Base-by-base conservation (phyloP, 177 flowering plant species). In the Vitis hybrid region DNA sequence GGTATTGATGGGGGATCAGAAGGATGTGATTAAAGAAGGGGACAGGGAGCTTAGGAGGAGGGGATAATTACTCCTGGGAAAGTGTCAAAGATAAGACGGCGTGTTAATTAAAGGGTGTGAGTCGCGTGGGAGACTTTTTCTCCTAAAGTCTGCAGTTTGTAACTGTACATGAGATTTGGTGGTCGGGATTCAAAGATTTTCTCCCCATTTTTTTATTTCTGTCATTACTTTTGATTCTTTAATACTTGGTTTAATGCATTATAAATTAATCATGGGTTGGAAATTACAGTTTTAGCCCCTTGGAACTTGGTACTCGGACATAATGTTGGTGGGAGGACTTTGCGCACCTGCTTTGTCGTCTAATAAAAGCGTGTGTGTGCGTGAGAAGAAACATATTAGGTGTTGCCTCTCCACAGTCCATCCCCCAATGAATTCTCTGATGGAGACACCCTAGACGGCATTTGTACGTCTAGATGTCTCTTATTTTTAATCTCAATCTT, bases 161-260 rank as follows among this genome's bases (percentile, higher is more conserved):
- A 13, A 71, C 77, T 71, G 81, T 74, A 18, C 73, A 15, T 52
- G 45, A 72, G 81, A 78, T 78, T 75, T 78, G 29, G 72, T 66
- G 71, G 78, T 75, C 74, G 77, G 81, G 55, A 11, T 64, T 55
- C 22, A n/a, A 55, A 68, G 78, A 75, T 75, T 78, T 75, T 39
- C 50, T 69, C 19, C 14, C 16, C 51, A 3, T 29, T 58, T 56
- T 53, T 71, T 12, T 11, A 2, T 63, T 22, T 56, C 48, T 39
- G 8, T 8, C 7, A 39, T 45, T 45, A 10, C 18, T n/a, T 62
- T 62, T 62, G 18, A 16, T 45, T 49, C 13, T 14, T 7, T 10
- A 1, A 15, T 19, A 29, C 2, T 39, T 10, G 16, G 16, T 16
- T 51, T 26, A 51, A 15, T 6, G 0, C 51, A 10, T 51, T 18